A percentile compares a stretch with the other conserved stretches of the same genome.
These are phyloP conservation scores for Westerdykella sp. DNA, from an alignment of 2,329 filamentous ascomycete species.

Conservation along the genomic window DNA sequence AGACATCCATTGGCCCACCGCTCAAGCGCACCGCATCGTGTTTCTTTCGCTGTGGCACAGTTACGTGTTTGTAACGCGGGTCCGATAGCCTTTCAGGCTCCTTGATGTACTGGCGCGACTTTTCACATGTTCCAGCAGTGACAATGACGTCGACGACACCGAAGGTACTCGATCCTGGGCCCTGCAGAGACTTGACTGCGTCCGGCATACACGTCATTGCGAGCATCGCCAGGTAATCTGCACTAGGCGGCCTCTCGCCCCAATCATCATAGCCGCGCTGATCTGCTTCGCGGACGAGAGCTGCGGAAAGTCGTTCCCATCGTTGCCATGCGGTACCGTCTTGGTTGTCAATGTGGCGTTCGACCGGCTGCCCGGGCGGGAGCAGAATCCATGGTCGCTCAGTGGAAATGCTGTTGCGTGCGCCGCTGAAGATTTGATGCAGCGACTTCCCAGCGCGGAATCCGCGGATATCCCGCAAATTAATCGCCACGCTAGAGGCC, in stretches of 20 bases:
- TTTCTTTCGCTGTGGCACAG: slow-evolving; percentile 1
- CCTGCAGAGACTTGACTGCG: slow-evolving; percentile 26
- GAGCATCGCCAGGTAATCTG: slow-evolving; percentile 36
- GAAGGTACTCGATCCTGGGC: slow-evolving; percentile 22
- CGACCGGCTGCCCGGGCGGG: slow-evolving; percentile 9
- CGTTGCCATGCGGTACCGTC: slow-evolving; percentile 18
- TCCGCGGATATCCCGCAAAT: slow-evolving; percentile 18
- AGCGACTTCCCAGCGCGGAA: slow-evolving; percentile 10
- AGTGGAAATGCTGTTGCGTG: slow-evolving; percentile 32
- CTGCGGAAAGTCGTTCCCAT: slow-evolving; percentile 30
- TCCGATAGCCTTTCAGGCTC: slow-evolving; percentile 20
- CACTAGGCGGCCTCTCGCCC: slow-evolving; percentile 32
- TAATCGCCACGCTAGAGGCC: slow-evolving; percentile 25
- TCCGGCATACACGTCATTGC: slow-evolving; percentile 35
- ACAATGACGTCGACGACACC: slow-evolving; percentile 38
- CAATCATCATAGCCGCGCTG: slow-evolving; percentile 28
- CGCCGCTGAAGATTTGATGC: slow-evolving; percentile 35
- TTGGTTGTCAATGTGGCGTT: slow-evolving; percentile 2
- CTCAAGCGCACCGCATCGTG: neutral
- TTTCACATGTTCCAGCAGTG: slow-evolving; percentile 24
- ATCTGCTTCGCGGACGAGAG: slow-evolving; percentile 30
- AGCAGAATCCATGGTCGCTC: slow-evolving; percentile 44
- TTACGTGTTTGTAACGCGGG: slow-evolving; percentile 9
- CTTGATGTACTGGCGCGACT: slow-evolving; percentile 20
- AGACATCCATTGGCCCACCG: neutral